Conservation (phyloP, 2,329 filamentous ascomycete genomes). For the Aspergillus fijiensis region DNA sequence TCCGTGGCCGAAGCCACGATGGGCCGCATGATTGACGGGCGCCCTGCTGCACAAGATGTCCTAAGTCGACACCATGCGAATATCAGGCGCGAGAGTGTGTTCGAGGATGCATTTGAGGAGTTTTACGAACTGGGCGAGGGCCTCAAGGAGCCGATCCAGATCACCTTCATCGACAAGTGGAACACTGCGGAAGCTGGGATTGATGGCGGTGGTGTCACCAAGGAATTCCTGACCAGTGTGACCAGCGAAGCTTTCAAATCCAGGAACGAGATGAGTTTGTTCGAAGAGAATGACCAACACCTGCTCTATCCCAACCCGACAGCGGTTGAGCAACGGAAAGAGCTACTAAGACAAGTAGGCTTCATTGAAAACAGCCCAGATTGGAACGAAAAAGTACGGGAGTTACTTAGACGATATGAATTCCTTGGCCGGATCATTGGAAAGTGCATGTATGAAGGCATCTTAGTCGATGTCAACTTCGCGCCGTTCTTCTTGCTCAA, state of each 20-base stretch:
- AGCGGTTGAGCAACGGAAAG: conserved; percentile 67
- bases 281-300: conserved; percentile 81
- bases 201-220: conserved; percentile 94
- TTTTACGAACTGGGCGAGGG: conserved; percentile 80
- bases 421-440: conserved; percentile 91
- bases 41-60: conserved; percentile 40
- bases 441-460: conserved; percentile 96
- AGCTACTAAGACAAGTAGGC: conserved; percentile 55
- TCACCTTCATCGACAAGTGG: conserved; percentile 92
- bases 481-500: conserved; percentile 95
- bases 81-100: conserved; percentile 75
- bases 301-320: conserved; percentile 85
- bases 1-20: conserved; percentile 51
- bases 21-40: conserved; percentile 42
- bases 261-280: conserved; percentile 61
- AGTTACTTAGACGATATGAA: conserved; percentile 74
- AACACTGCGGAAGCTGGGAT: conserved; percentile 86
- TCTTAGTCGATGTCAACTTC: conserved; percentile 88
- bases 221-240: conserved; percentile 90
- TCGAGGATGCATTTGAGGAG: conserved; percentile 79
- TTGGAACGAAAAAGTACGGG: conserved; percentile 58
- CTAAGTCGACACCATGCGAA: conserved; percentile 68
- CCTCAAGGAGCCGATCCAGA: conserved; percentile 92
- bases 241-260: conserved; percentile 79
- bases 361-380: conserved; percentile 54